Percentiles rank a stretch among this genome's conserved stretches.
phyloP scores from a whole-genome alignment of 352 stramenopile genomes.

The Phytophthora melonis region DNA sequence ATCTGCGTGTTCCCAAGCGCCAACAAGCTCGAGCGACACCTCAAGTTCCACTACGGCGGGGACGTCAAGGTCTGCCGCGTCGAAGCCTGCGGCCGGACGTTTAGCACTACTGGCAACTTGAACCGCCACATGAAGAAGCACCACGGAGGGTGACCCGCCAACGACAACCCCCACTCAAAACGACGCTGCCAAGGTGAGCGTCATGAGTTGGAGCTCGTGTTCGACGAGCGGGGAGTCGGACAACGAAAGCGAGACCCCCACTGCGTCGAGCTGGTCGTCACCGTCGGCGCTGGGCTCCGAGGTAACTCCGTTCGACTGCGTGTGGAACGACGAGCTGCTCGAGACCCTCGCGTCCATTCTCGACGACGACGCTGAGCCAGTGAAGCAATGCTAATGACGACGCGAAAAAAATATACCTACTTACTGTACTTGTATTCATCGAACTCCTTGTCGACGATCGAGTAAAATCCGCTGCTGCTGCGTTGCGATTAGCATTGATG shows the following conservation, averaged over 20 bases:
- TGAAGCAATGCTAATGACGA: slow-evolving; percentile 9
- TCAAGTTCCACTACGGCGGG: slow-evolving; percentile 57
- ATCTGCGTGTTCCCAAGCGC: slow-evolving; percentile 43
- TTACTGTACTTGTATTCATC: neutral
- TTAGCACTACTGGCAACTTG: slow-evolving; percentile 57
- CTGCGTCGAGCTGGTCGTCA: slow-evolving; percentile 18
- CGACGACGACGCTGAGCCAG: slow-evolving; percentile 23
- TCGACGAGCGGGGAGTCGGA: slow-evolving; percentile 12
- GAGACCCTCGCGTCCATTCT: slow-evolving; percentile 43
- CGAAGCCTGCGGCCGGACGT: slow-evolving; percentile 49
- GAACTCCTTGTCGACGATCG: neutral
- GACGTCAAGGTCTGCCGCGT: slow-evolving; percentile 48
- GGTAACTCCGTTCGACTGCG: slow-evolving; percentile 19
- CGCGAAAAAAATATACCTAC: slow-evolving; percentile 21
- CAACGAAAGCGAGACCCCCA: slow-evolving; percentile 20
- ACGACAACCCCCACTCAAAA: slow-evolving; percentile 10
- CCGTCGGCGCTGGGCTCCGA: slow-evolving; percentile 1
- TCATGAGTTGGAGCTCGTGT: slow-evolving; percentile 18
- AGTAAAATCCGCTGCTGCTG: neutral
- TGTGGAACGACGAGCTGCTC: slow-evolving; percentile 41
- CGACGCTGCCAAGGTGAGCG: neutral
- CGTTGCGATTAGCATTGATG: neutral
- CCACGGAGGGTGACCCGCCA: slow-evolving; percentile 11
- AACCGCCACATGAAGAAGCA: slow-evolving; percentile 56
- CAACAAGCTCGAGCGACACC: slow-evolving; percentile 50